Percentiles rank a stretch among this genome's conserved stretches.
phyloP scores from a whole-genome alignment of 1,139 yeast species.

The Eremothecium cymbalariae region DNA sequence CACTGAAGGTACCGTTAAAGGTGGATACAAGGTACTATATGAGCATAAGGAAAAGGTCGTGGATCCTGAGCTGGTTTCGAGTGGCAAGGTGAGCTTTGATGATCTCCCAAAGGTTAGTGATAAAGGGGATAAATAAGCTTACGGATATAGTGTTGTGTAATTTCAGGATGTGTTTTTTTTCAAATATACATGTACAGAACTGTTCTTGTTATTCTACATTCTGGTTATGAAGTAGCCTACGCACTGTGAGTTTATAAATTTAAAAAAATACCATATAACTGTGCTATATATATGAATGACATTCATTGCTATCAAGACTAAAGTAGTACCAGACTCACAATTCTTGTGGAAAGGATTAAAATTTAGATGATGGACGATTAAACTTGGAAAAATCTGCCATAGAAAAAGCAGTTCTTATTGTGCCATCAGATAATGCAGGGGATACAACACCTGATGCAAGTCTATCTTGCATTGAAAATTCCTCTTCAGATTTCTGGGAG shows the following conservation, averaged over 20 bases:
- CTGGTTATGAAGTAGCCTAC: too few relatives aligned
- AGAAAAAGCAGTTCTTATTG: conserved; percentile 24
- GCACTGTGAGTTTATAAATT: too few relatives aligned
- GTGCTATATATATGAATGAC: too few relatives aligned
- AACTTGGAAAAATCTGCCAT: conserved; percentile 27
- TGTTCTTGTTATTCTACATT: too few relatives aligned
- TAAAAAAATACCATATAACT: too few relatives aligned
- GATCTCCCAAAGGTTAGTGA: conserved; percentile 43
- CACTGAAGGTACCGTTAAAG: conserved; percentile 93
- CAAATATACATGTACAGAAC: too few relatives aligned
- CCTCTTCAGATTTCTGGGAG: conserved; percentile 6
- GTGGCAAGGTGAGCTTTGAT: conserved; percentile 58
- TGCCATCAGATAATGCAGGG: conserved; percentile 9
- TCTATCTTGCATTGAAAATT: conserved; percentile 7
- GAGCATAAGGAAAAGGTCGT: conserved; percentile 65
- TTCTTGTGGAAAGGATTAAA: too few relatives aligned
- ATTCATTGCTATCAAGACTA: too few relatives aligned
- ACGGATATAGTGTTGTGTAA: too few relatives aligned
- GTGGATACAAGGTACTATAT: conserved; percentile 76
- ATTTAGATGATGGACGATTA: conserved; percentile 12
- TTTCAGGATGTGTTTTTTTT: too few relatives aligned
- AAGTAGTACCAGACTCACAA: too few relatives aligned
- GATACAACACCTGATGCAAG: conserved; percentile 6
- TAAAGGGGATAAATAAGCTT: conserved; percentile 10
- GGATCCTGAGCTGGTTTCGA: conserved; percentile 72